A percentile compares a stretch with the other conserved stretches of the same genome.
phyloP scores from a whole-genome alignment of 1,284 basidiomycete species.

The Mycosarcoma mackinlayi region DNA sequence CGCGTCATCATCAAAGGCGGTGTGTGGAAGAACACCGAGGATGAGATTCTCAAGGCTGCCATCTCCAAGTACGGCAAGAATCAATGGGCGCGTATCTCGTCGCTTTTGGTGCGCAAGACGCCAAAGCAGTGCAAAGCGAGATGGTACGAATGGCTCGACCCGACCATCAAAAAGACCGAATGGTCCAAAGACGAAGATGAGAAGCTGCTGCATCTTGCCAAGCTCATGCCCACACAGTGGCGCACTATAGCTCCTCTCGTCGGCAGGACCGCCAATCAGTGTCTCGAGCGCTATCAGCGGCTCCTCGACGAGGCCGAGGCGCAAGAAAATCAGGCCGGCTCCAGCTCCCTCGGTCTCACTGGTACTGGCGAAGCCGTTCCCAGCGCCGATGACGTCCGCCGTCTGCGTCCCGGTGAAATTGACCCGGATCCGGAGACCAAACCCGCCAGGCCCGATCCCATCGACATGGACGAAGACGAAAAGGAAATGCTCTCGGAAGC shows the following conservation, averaged over 20 bases:
- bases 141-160: conserved; percentile 99
- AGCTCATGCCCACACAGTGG: conserved; percentile 99
- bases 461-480: conserved; percentile 99
- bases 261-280: conserved; percentile 97
- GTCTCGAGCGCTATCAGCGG: conserved; percentile 97
- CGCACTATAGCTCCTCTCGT: conserved; percentile 98
- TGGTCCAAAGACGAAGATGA: conserved; percentile 88
- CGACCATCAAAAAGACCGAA: conserved; percentile 99
- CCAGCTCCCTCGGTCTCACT: conserved; percentile 74
- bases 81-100: conserved; percentile 94
- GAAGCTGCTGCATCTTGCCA: conserved; percentile 96
- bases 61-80: conserved; percentile 68
- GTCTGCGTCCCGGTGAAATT: conserved; percentile 92
- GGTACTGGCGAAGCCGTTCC: conserved; percentile 84
- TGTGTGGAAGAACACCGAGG: conserved; percentile 69
- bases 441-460: conserved; percentile 95
- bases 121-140: conserved; percentile 98
- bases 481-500: conserved; percentile 99
- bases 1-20: conserved; percentile 68
- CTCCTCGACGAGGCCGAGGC: conserved; percentile 89
- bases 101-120: conserved; percentile 95
- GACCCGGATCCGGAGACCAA: conserved; percentile 99
- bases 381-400: conserved; percentile 87
- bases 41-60: conserved; percentile 68
- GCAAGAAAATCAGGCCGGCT: conserved; percentile 49